Evolutionary conservation across 1,139 yeast species (phyloP).

Genomic region (Saccharomyces pastorianus): DNA sequence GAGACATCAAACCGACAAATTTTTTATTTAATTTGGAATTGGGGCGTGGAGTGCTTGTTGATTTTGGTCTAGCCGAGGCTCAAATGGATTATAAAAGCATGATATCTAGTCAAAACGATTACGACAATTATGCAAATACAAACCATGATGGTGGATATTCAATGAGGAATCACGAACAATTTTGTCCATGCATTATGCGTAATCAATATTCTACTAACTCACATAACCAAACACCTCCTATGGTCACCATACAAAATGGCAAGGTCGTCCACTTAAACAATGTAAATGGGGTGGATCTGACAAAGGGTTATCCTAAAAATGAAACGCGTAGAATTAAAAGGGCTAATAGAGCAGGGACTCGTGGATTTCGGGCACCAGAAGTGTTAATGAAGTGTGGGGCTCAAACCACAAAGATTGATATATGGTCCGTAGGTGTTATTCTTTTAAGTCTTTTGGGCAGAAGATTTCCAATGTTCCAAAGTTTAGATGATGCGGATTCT

Average conservation of each 20-base stretch:
- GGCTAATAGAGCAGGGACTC: slow-evolving; percentile 95
- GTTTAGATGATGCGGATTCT: slow-evolving; percentile 90
- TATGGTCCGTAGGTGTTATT: slow-evolving; percentile 91
- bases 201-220: slow-evolving; percentile 1
- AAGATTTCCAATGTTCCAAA: slow-evolving; percentile 79
- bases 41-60: slow-evolving; percentile 79
- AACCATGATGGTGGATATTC: slow-evolving; percentile 15
- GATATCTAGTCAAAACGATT: neutral
- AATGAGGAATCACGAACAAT: slow-evolving; percentile 30
- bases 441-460: slow-evolving; percentile 62
- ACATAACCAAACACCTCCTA: slow-evolving; percentile 9
- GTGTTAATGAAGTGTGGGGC: slow-evolving; percentile 81
- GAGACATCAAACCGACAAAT: slow-evolving; percentile 87
- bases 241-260: slow-evolving; percentile 29
- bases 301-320: slow-evolving; percentile 70
- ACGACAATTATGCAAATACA: slow-evolving; percentile 2
- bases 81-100: slow-evolving; percentile 15
- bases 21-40: slow-evolving; percentile 71
- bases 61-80: slow-evolving; percentile 83
- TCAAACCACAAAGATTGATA: slow-evolving; percentile 74
- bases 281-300: slow-evolving; percentile 28
- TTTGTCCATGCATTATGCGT: slow-evolving; percentile 28
- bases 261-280: slow-evolving; percentile 24
- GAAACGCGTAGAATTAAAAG: slow-evolving; percentile 83
- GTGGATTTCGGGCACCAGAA: slow-evolving; percentile 95